These are phyloP conservation scores for Sarocladiaceae sp. DNA, from an alignment of 2,329 filamentous ascomycete genomes.

Conservation along the genomic window DNA sequence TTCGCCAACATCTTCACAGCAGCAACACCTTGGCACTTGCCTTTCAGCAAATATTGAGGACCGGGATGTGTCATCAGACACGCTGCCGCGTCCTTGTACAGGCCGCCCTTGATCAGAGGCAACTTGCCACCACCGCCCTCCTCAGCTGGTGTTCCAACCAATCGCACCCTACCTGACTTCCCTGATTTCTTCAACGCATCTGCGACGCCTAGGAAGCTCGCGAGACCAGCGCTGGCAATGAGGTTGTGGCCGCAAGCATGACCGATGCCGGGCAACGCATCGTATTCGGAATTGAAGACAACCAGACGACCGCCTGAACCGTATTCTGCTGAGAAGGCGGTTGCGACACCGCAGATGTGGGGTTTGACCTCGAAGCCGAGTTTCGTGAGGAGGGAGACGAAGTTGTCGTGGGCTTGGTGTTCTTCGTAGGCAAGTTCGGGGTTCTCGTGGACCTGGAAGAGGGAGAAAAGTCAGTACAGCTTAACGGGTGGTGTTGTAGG, in stretches of 20 bases:
- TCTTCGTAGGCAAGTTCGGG: conserved; percentile 26
- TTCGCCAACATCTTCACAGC: conserved; percentile 25
- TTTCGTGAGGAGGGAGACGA: conserved; percentile 16
- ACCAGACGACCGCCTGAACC: conserved; percentile 26
- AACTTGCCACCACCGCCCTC: conserved; percentile 38
- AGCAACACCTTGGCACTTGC: conserved; percentile 1
- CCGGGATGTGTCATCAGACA: conserved; percentile 25
- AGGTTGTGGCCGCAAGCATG: conserved; percentile 43
- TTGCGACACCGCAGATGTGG: conserved; percentile 27
- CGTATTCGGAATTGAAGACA: conserved; percentile 36
- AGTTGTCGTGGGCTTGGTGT: conserved; percentile 22
- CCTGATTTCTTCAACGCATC: conserved; percentile 24
- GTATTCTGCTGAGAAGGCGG: conserved; percentile 25
- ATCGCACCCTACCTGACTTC: conserved; percentile 28
- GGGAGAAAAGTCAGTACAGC: neutral
- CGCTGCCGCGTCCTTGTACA: conserved; percentile 20
- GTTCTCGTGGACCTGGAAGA: conserved; percentile 18
- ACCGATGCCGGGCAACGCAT: conserved; percentile 40
- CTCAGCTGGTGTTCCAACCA: conserved; percentile 38
- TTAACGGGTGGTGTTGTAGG: neutral
- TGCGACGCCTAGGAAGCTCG: conserved; percentile 32
- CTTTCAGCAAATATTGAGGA: conserved; percentile 10
- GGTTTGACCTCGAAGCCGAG: conserved; percentile 23
- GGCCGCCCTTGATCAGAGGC: conserved; percentile 17
- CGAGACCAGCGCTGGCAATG: conserved; percentile 34